Percentiles rank a stretch among this genome's conserved stretches.
Conservation (phyloP, 495 filamentous ascomycete species). For the Aspergillus kassunensis region DNA sequence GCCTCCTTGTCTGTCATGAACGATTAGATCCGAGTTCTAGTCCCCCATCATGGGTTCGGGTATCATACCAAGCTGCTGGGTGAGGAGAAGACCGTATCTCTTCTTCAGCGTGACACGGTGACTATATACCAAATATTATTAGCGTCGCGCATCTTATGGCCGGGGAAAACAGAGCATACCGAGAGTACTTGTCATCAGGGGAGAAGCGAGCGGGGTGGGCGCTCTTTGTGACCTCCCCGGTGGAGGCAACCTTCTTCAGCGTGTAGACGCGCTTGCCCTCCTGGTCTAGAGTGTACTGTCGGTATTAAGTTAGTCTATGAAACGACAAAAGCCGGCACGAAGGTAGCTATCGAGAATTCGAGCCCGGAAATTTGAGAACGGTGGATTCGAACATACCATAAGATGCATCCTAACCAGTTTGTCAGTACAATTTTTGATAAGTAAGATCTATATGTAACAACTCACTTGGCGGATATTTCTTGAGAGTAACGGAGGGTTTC, state of each 20-base stretch:
- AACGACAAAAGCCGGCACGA: neutral
- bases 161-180: conserved; percentile 38
- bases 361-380: neutral
- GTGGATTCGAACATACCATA: conserved; percentile 26
- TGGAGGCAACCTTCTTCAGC: conserved; percentile 44
- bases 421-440: neutral
- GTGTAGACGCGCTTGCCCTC: conserved; percentile 85
- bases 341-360: neutral
- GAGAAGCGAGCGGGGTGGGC: conserved; percentile 96
- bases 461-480: conserved; percentile 28
- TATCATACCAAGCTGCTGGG: conserved; percentile 61
- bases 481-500: neutral
- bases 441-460: neutral
- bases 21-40: conserved; percentile 12
- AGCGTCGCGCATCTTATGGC: neutral
- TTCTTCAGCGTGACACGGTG: conserved; percentile 92
- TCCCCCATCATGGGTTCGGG: neutral
- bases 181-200: conserved; percentile 96
- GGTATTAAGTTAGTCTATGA: conserved; percentile 3
- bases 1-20: conserved; percentile 24
- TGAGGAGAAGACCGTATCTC: conserved; percentile 81
- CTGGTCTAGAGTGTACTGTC: conserved; percentile 69
- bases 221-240: conserved; percentile 82
- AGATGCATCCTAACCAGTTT: conserved; percentile 47
- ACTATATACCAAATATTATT: conserved; percentile 37